Base-by-base conservation (phyloP, 805 yeast species). In the Barnettozyma populi region DNA sequence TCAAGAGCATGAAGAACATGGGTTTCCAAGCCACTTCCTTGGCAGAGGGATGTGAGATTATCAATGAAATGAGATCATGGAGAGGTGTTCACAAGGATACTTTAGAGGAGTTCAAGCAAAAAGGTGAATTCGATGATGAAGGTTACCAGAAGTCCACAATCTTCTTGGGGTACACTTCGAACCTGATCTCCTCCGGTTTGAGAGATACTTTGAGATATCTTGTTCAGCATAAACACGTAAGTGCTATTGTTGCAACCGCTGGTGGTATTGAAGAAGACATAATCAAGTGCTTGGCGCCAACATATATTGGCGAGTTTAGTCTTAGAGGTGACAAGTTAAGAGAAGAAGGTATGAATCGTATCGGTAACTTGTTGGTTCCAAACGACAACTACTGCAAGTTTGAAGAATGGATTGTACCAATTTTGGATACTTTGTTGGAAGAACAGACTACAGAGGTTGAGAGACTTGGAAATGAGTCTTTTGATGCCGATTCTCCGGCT, bases 241-340 rank as follows among this genome's bases (percentile, higher is more conserved):
- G 90, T 59, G 98, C 95, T 16, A 80, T 94, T 59, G 99, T 94
- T 43, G 85, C 98, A n/a, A 79, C 92, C 52, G 99, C 97, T 20
- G 99, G 99, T 56, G 99, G 99, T 56, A 82, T 94, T 52, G 99
- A 94, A 67, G 99, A 94, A 71, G 99, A 94, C 69, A 71, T 94
- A 43, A 94, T 94, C 74, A 94, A 94, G 68, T 90, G 96, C 64
- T 74, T 94, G 48, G 99, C 98, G 2, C 97, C 97, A 47, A 94
- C 99, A 7, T 90, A 82, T 61, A 73, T 95, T 75, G 97, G 99
- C 45, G 97, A 90, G 44, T 94, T 90, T 66, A 66, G 84, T 39
- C 73, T 92, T 56, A 80, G 82, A 14, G 99, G 99, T 51, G 73
- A 82, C 48, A 73, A 76, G 42, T 76, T 94, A 53, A 82, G 99